These are phyloP conservation scores for Pisolithus thermaeus DNA, from an alignment of 1,284 basidiomycete species.

Conservation along the genomic window DNA sequence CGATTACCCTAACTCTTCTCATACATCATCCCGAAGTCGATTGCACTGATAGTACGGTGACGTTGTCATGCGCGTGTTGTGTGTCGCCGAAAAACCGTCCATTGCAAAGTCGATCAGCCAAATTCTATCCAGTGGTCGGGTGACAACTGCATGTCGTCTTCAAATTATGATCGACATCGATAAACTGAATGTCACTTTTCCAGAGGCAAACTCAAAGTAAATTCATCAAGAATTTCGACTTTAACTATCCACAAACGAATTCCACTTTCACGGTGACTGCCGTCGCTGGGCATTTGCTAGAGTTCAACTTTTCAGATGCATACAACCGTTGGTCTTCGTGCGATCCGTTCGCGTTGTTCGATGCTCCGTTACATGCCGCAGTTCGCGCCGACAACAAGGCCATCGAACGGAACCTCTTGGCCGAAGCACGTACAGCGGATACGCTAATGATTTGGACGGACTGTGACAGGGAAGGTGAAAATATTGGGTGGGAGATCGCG, in stretches of 20 bases:
- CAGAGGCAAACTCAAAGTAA: slow-evolving; percentile 64
- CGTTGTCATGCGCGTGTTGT: slow-evolving; percentile 69
- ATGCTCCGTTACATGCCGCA: slow-evolving; percentile 69
- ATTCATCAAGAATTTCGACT: slow-evolving; percentile 93
- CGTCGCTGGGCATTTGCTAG: slow-evolving; percentile 85
- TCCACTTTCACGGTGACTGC: slow-evolving; percentile 86
- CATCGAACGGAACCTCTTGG: slow-evolving; percentile 76
- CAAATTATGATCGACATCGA: not conserved
- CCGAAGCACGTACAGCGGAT: slow-evolving; percentile 73
- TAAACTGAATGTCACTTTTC: slow-evolving; percentile 1
- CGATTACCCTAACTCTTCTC: too few species aligned
- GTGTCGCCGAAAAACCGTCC: slow-evolving; percentile 98
- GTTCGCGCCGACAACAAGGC: slow-evolving; percentile 57
- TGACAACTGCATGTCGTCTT: slow-evolving; percentile 55
- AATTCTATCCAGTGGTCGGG: slow-evolving; percentile 86
- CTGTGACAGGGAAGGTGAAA: slow-evolving; percentile 97
- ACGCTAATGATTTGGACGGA: slow-evolving; percentile 99
- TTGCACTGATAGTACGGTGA: not conserved
- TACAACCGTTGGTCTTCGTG: slow-evolving; percentile 82
- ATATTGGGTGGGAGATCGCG: slow-evolving; percentile 89
- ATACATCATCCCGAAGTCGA: not conserved
- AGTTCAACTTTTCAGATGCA: slow-evolving; percentile 71
- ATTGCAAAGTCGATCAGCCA: slow-evolving; percentile 88
- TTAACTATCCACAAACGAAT: slow-evolving; percentile 74
- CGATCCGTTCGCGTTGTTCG: slow-evolving; percentile 85